Base-by-base conservation (phyloP, 2,329 filamentous ascomycete genomes). In the Lachnellula cervina region DNA sequence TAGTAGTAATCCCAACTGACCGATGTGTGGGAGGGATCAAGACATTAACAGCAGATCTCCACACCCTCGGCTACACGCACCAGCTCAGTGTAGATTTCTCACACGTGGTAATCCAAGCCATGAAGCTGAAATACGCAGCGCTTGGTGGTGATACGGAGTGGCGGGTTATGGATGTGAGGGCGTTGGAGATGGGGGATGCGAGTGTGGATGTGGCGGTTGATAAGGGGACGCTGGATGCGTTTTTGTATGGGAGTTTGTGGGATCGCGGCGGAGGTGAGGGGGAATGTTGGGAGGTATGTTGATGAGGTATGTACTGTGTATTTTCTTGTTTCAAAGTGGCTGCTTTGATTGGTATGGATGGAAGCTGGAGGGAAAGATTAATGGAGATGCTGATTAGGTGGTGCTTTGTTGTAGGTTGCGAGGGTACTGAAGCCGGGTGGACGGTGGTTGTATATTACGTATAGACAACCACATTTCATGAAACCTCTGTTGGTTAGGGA, bases 81-180 rank as follows among this genome's bases (percentile, higher is more conserved):
- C 80, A 84, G 62, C 67, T 79, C 4, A 82, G 79, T 59, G 70
- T 79, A 47, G 81, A 85, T 67, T 84, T 85, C 65, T 84, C 81
- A 0, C 55, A 72, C 1, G 73, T 77, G 0, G 77, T 80, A 0
- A 76, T 84, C 2, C 68, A 77, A 5, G 64, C 73, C n/a, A 84
- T 84, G 81, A 69, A 67, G 3, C 62, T 68, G 1, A 71, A 74
- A 16, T 74, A 80, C 57, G 63, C 63, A 0, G 55, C 66, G 4
- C 62, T 74, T 4, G 55, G 68, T 4, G 59, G 55, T 3, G 55
- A 68, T 4, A 60, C 57, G 4, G 19, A 17, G 37, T 84, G 80
- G 80, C 59, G 64, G 25, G 67, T 72, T 37, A 73, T 73, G 57
- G 81, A 84, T 62, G 75, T 84, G 3, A 76, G 80, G 6, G 60